Evolutionary conservation across 768 basidiomycete genomes (phyloP).

Genomic region (Polyporus arcularius): DNA sequence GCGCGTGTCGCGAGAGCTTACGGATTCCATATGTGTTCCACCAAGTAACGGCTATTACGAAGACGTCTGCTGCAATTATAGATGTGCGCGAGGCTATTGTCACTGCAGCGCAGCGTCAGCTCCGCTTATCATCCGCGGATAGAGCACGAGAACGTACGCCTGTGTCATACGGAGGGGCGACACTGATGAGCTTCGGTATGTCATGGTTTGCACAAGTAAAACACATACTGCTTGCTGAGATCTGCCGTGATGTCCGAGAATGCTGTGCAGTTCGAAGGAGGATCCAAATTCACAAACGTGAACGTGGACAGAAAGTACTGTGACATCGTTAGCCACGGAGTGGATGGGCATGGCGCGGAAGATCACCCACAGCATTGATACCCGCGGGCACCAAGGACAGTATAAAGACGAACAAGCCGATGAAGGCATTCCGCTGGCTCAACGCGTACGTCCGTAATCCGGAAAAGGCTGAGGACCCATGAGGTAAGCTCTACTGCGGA

Average conservation of each 20-base stretch:
- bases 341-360: no score
- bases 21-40: conserved; percentile 6
- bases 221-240: conserved; percentile 5
- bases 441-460: conserved; percentile 3
- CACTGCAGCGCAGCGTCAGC: background rate
- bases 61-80: conserved; percentile 5
- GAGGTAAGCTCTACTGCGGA: background rate
- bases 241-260: conserved; percentile 6
- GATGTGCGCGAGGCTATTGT: conserved; percentile 10
- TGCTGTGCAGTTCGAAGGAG: conserved; percentile 8
- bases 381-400: conserved; percentile 5
- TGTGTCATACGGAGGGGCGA: no score
- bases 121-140: background rate
- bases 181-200: background rate
- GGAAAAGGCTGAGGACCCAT: background rate
- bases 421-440: conserved; percentile 1
- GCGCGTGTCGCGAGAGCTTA: background rate
- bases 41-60: conserved; percentile 7
- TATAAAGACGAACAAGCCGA: background rate
- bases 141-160: no score
- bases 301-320: conserved; percentile 14
- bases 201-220: background rate
- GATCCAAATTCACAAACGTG: background rate
- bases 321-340: background rate
- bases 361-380: conserved; percentile 6